Evolutionary conservation across 352 stramenopile species (phyloP), one percentile per base, ranked within the genome.

Genomic region (Phytophthora nicotianae): DNA sequence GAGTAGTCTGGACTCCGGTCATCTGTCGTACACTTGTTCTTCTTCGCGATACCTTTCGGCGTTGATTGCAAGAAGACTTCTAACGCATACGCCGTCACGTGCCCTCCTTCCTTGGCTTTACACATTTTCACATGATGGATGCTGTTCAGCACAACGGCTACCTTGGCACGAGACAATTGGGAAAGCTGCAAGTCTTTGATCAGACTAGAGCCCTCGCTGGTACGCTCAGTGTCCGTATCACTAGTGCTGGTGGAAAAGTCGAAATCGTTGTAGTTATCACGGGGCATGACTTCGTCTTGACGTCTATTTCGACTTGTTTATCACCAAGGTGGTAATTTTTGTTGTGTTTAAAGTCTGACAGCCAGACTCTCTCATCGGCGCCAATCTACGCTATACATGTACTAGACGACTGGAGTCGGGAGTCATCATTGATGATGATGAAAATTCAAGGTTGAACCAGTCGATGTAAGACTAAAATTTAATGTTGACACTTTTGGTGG

Each of bases 141-240:
- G 58, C 77, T 78, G 62, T 91, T 89, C 45, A 90, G 71, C 47
- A 73, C 53, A 45, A 89, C 61, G 20, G 78, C 74, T 45, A 65
- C 23, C 43, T 75, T 75, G 35, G 61, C 67, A 14, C 67, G 67
- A 9, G 62, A 68, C n/a, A 75, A 47, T 24, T 68, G 67, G 23
- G 67, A 68, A 16, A 75, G 57, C 1, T 42, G 61, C n/a, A n/a
- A 10, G 16, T 45, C 50, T 70, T 61, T 41, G 51, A 16, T 17
- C 41, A 74, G 45, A 35, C 59, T 65, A 23, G 54, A 70, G 42
- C 42, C 47, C 37, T 74, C 59, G n/a, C 54, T 70, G 27, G 26
- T 38, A 38, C 32, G 32, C 11, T 38, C 50, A 33, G 49, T 66
- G 49, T 69, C 54, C 11, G 57, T 57, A 38, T 38, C 32, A 38